Evolutionary conservation across 108 stramenopile genomes (phyloP), one percentile per base, ranked within the genome.

Genomic region (Cyclotella choctawhatcheeana): DNA sequence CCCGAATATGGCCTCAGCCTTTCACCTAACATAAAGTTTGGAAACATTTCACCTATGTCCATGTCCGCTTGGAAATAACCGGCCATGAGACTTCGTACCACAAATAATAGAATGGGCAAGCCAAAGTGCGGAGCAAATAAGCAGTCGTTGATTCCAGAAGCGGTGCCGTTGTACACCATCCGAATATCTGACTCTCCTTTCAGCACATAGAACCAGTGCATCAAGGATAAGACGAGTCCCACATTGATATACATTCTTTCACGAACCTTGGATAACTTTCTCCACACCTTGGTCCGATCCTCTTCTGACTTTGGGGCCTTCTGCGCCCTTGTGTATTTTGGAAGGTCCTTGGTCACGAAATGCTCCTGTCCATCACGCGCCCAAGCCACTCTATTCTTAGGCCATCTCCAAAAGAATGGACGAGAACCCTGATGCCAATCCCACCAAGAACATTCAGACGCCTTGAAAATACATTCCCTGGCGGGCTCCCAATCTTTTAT

Each of bases 11-110:
- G 34, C 21, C 61, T 27, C 37, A 84, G 6, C 18, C 44, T 21
- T 4, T 60, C 33, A 34, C 82, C 73, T 17, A 86, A 52, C 24
- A 37, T 22, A 31, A 74, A 82, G 27, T 85, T 85, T 6, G 68
- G 59, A 68, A 85, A 85, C 74, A 79, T 71, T 55, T 85, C 85
- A 3, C 81, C 82, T 14, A 75, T 61, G 44, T 85, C 77, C 48
- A 71, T 76, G 60, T 85, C 82, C 0, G 58, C 81, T 20, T 62
- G 55, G 40, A 59, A 67, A 25, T 73, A 74, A 0, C 66, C 67
- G 37, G 54, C 33, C 0, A 58, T 13, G 16, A 73, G 31, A 20
- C 50, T 53, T 2, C 60, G 26, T 12, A 72, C 30, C 2, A 48
- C 50, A 26, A 58, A 22, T 25, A 27, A 17, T 8, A 72, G 31